A percentile compares a stretch with the other conserved stretches of the same genome.
Evolutionary conservation across 2,329 filamentous ascomycete genomes (phyloP).

Genomic region (Onygenales sp.): DNA sequence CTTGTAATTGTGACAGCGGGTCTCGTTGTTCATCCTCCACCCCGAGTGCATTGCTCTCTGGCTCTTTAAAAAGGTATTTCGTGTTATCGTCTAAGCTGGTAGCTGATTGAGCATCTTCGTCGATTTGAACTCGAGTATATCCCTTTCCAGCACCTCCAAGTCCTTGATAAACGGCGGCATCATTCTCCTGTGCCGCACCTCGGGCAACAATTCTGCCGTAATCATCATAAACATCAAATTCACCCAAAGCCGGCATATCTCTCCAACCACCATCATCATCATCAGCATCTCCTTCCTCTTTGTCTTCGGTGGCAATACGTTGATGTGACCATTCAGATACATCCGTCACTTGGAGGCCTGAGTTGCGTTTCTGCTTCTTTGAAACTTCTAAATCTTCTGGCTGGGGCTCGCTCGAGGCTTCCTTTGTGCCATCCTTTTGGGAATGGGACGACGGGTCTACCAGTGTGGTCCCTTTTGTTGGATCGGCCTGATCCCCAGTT

Average conservation of each 20-base stretch:
- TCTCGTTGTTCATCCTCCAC: conserved; percentile 73
- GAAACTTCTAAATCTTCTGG: conserved; percentile 4
- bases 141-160: conserved; percentile 87
- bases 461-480: neutral
- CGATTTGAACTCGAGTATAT: conserved; percentile 88
- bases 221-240: conserved; percentile 93
- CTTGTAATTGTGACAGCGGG: conserved; percentile 80
- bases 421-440: neutral
- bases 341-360: neutral
- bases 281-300: conserved; percentile 41
- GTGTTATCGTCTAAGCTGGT: conserved; percentile 98
- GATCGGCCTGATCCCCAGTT: neutral
- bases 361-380: conserved; percentile 10
- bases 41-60: conserved; percentile 52
- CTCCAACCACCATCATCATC: conserved; percentile 73
- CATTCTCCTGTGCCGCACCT: conserved; percentile 61
- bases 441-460: neutral
- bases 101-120: conserved; percentile 86
- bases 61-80: conserved; percentile 82
- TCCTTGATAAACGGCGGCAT: conserved; percentile 63
- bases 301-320: conserved; percentile 44
- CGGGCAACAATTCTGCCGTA: conserved; percentile 77
- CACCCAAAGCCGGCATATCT: conserved; percentile 85
- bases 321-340: conserved; percentile 90
- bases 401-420: neutral